Conservation (phyloP, 75 land plant species). For the Adiantum capillusveneris region DNA sequence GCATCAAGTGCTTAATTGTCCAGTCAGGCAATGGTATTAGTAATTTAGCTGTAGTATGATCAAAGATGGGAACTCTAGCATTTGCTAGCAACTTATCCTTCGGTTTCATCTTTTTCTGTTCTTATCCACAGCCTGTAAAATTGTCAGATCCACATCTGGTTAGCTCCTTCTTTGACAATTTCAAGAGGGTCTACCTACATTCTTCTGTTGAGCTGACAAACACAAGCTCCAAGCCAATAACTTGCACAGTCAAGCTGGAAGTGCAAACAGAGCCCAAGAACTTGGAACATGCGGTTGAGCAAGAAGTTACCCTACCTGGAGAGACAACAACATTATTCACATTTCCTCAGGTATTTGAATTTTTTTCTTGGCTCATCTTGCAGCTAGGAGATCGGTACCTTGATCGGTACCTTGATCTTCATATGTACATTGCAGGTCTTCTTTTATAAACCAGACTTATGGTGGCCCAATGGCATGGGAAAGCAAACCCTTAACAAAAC, state of each 20-base stretch:
- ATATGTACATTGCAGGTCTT: conserved; percentile 43
- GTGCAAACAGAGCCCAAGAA: conserved; percentile 59
- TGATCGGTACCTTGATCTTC: background rate
- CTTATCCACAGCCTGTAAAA: conserved; percentile 62
- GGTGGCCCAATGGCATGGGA: conserved; percentile 99
- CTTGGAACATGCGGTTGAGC: conserved; percentile 60
- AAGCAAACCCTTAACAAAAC: conserved; percentile 82
- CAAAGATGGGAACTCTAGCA: too few relatives aligned
- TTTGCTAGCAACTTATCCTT: too few relatives aligned
- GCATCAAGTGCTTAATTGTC: too few relatives aligned
- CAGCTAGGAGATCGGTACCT: background rate
- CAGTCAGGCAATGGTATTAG: too few relatives aligned
- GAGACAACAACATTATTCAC: conserved; percentile 44
- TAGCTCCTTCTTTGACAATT: conserved; percentile 76
- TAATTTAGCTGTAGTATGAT: too few relatives aligned
- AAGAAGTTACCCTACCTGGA: conserved; percentile 48
- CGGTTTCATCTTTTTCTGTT: background rate
- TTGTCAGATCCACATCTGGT: conserved; percentile 89
- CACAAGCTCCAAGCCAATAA: conserved; percentile 45
- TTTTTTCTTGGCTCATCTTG: background rate
- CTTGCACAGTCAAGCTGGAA: conserved; percentile 63
- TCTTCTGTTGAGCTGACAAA: conserved; percentile 67
- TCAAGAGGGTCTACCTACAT: conserved; percentile 62
- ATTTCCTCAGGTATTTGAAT: conserved; percentile 56
- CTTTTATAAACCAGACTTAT: conserved; percentile 81